Base-by-base conservation (phyloP, 768 basidiomycete genomes). In the Flagelloscypha sp. region DNA sequence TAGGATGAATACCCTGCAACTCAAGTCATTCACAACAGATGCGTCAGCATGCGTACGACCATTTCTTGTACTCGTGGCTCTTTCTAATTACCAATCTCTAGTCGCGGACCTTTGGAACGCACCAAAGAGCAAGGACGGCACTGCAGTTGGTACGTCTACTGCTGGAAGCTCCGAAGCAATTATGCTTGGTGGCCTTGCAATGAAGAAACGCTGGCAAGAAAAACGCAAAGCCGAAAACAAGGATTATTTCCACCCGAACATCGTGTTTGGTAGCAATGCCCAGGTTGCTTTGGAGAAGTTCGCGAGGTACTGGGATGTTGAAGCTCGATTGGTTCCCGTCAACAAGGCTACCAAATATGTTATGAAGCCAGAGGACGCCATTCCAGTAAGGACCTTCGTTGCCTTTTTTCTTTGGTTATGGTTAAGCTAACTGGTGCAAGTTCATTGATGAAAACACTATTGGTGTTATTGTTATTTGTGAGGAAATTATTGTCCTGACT, bases 361-460 rank as follows among this genome's bases (percentile, higher is more conserved):
- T 38, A 72, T 79, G 72, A 57, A 68, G 37, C 71, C 77, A 1
- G 58, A 70, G 38, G 68, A 76, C 19, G 76, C 76, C 2, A 57
- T 78, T 60, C 58, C n/a, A n/a, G n/a, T n/a, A n/a, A n/a, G n/a
- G n/a, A n/a, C n/a, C n/a, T n/a, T n/a, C n/a, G n/a, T n/a, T n/a
- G n/a, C n/a, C n/a, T n/a, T n/a, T n/a, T n/a, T n/a, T n/a, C n/a
- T n/a, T n/a, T n/a, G n/a, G n/a, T n/a, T n/a, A n/a, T n/a, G n/a
- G n/a, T n/a, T n/a, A n/a, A n/a, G n/a, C n/a, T n/a, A n/a, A n/a
- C n/a, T n/a, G n/a, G n/a, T n/a, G n/a, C n/a, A n/a, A 71, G 38
- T 71, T 56, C 41, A 72, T 79, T 29, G 78, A 83, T 51, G 79
- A 83, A 54, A 81, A 81, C 54, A 77, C 74, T 4, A 82, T 81